phyloP scores from a whole-genome alignment of 352 stramenopile genomes.

The Phytopythium ostracodes region DNA sequence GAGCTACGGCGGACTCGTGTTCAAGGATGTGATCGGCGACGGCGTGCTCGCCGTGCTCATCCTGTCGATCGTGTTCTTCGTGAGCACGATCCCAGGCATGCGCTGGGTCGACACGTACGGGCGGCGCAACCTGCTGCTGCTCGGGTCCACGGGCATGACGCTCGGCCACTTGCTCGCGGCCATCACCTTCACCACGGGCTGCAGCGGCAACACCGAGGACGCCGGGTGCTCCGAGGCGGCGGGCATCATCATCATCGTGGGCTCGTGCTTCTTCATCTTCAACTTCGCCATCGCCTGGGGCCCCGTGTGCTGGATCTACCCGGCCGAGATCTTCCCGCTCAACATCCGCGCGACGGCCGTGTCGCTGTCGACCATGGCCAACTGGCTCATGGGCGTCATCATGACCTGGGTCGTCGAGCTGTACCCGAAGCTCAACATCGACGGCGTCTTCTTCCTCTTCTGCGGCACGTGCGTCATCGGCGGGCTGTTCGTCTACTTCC shows the following conservation, averaged over 20 bases:
- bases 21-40: slow-evolving; percentile 24
- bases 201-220: slow-evolving; percentile 17
- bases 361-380: slow-evolving; percentile 33
- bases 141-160: slow-evolving; percentile 24
- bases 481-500: slow-evolving; percentile 32
- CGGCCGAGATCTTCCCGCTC: slow-evolving; percentile 37
- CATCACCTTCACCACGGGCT: slow-evolving; percentile 22
- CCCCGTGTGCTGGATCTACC: slow-evolving; percentile 38
- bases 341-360: slow-evolving; percentile 34
- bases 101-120: slow-evolving; percentile 29
- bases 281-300: slow-evolving; percentile 38
- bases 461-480: slow-evolving; percentile 23
- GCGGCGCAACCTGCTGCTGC: slow-evolving; percentile 21
- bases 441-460: slow-evolving; percentile 50
- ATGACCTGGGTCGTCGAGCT: slow-evolving; percentile 33
- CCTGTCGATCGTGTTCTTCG: slow-evolving; percentile 25
- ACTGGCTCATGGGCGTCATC: slow-evolving; percentile 26
- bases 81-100: slow-evolving; percentile 28
- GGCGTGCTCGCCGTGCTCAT: slow-evolving; percentile 23
- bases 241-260: slow-evolving; percentile 28
- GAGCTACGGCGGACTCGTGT: slow-evolving; percentile 25
- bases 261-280: slow-evolving; percentile 29
- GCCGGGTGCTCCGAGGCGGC: slow-evolving; percentile 19
- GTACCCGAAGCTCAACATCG: slow-evolving; percentile 27
- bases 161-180: slow-evolving; percentile 24